Evolutionary conservation across 208 protist genomes (phyloP), one percentile per base, ranked within the genome.

Genomic region (Acanthamoeba castellanii): DNA sequence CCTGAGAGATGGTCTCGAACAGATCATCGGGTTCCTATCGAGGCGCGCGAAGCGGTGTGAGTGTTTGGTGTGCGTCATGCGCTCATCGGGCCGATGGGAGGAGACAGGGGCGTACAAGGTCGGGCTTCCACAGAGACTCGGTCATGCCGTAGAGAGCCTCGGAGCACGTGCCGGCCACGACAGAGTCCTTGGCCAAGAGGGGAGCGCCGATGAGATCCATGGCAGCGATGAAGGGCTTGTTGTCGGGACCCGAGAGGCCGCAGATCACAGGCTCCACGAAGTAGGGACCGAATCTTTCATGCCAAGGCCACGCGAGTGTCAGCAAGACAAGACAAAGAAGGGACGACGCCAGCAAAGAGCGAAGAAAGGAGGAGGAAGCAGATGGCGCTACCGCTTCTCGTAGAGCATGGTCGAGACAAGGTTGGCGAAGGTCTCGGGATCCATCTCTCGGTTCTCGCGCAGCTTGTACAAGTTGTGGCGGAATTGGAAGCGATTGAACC

Each of bases 121-220:
- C 97, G 30, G 98, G 98, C 70, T 98, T 97, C 97, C 98, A 99
- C 61, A 99, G 97, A 13, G 98, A 97, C 97, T 99, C 99, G 96
- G 99, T 99, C 97, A 99, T 99, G 94, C 99, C 99, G 95, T 99
- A 99, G n/a, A 99, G 97, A 64, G 98, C 98, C 95, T 99, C 99
- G 3, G 97, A 97, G 61, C 97, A 98, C 13, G 99, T 99, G 47
- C 99, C 99, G 18, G 98, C 96, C 55, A 99, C 99, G 7, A 99
- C 98, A 97, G 99, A 99, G 96, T 99, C 99, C 92, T 99, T 97
- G 50, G 99, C 98, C 74, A 98, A 97, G 68, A 98, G 98, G 27
- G 97, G 97, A 14, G 99, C 99, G 47, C 99, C 99, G 94, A 99
- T 99, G 74, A 99, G 97, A 96, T 99, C 99, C 90, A 98, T 99